These are phyloP conservation scores for Porcisia deanei DNA, from an alignment of 208 protist genomes.

Conservation along the genomic window DNA sequence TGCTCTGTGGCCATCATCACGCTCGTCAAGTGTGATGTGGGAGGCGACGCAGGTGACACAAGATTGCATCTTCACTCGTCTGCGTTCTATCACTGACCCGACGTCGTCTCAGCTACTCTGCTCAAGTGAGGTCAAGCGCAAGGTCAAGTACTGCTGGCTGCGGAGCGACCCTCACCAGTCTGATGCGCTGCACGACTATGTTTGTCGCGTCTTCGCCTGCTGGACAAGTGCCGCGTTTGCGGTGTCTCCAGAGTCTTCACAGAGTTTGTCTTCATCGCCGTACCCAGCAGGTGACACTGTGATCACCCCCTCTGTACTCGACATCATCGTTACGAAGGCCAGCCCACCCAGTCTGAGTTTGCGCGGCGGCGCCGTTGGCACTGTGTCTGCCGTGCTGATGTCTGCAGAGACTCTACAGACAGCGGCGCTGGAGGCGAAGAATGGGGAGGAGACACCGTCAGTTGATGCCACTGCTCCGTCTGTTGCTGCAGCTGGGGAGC, in stretches of 20 bases:
- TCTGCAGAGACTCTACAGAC: constrained; percentile 16
- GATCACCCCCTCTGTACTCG: not conserved
- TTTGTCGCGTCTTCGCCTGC: constrained; percentile 6
- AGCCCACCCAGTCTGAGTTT: constrained; percentile 20
- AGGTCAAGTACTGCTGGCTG: constrained; percentile 16
- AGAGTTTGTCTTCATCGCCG: not conserved
- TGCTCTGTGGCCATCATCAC: constrained; percentile 12
- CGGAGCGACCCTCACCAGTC: constrained; percentile 10
- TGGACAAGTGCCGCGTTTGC: not conserved
- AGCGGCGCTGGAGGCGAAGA: constrained; percentile 4
- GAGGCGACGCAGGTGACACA: constrained; percentile 8
- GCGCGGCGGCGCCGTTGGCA: constrained; percentile 21
- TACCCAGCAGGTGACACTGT: not conserved
- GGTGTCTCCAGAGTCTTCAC: not conserved
- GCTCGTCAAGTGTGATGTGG: constrained; percentile 8
- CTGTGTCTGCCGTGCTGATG: constrained; percentile 6
- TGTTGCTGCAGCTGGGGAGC: not conserved
- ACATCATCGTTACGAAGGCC: constrained; percentile 11
- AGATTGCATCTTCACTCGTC: constrained; percentile 12
- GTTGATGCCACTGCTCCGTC: not conserved
- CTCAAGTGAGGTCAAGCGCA: not conserved
- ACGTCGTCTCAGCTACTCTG: not conserved
- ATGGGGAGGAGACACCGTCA: not conserved
- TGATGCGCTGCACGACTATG: constrained; percentile 2
- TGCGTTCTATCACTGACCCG: not conserved